Evolutionary conservation across 257 asterid species (phyloP).

Genomic region (Solanum etuberosum): DNA sequence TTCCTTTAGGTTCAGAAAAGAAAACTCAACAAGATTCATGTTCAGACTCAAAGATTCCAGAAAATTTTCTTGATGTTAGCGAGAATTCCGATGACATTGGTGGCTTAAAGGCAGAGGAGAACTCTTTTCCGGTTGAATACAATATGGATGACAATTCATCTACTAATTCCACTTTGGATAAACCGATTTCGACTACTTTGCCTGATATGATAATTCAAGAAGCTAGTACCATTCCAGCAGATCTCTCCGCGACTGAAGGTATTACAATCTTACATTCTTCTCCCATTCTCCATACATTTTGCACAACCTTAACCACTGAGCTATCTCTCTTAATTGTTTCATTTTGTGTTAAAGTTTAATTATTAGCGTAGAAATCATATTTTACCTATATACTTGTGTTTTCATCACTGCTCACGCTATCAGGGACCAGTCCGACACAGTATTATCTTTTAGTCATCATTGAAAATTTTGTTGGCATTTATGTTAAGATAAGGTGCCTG

Average conservation of each 20-base stretch:
- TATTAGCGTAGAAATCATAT: background rate
- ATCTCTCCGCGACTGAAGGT: constrained; percentile 4
- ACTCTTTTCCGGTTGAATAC: constrained; percentile 5
- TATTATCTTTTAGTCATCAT: background rate
- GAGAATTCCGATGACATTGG: constrained; percentile 16
- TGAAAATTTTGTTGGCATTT: background rate
- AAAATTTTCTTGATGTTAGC: constrained; percentile 14
- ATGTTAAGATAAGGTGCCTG: background rate
- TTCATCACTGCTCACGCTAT: background rate
- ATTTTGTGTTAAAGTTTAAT: background rate
- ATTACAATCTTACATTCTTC: background rate
- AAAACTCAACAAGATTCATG: background rate
- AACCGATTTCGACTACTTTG: constrained; percentile 8
- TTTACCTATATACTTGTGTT: background rate
- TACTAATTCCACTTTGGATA: background rate
- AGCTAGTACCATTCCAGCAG: constrained; percentile 6
- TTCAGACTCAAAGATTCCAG: constrained; percentile 17
- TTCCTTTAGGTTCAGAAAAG: constrained; percentile 12
- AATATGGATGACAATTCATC: constrained; percentile 1
- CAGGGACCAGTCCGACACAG: background rate
- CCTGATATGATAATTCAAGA: constrained; percentile 18
- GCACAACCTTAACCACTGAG: background rate
- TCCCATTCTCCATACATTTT: background rate
- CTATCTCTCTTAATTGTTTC: background rate
- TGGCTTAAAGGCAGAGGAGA: constrained; percentile 13